A percentile compares a stretch with the other conserved stretches of the same genome.
These are phyloP conservation scores for Ilyonectria sp. DNA, from an alignment of 2,329 filamentous ascomycete genomes.

Conservation along the genomic window DNA sequence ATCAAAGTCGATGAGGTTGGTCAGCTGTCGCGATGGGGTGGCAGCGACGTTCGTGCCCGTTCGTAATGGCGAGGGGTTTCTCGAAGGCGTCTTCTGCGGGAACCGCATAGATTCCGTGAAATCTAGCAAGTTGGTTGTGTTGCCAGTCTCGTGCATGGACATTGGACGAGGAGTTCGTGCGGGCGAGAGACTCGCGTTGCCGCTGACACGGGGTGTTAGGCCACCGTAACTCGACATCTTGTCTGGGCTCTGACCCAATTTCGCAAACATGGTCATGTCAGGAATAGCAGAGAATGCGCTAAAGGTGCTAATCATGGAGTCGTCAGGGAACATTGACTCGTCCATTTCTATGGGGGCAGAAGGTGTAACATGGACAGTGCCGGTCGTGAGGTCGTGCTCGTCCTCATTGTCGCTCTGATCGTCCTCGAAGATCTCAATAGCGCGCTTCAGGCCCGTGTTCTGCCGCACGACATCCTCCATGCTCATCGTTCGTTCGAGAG, in stretches of 20 bases:
- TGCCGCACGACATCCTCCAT: constrained; percentile 69
- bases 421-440: constrained; percentile 76
- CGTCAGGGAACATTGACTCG: constrained; percentile 70
- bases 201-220: constrained; percentile 56
- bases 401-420: constrained; percentile 53
- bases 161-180: constrained; percentile 55
- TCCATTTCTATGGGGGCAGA: constrained; percentile 47
- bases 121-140: constrained; percentile 87
- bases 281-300: constrained; percentile 93
- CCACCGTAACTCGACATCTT: constrained; percentile 63
- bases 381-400: constrained; percentile 47
- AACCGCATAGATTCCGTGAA: constrained; percentile 82
- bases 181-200: constrained; percentile 52
- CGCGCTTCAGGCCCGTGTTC: constrained; percentile 70
- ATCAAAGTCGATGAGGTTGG: constrained; percentile 82
- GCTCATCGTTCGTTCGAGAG: constrained; percentile 59
- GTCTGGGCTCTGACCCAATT: constrained; percentile 76
- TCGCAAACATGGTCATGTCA: constrained; percentile 87
- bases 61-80: constrained; percentile 51
- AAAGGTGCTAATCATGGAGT: constrained; percentile 85
- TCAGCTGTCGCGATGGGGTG: constrained; percentile 70
- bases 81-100: constrained; percentile 65
- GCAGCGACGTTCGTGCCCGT: constrained; percentile 50
- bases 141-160: constrained; percentile 61
- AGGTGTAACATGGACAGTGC: constrained; percentile 49